A percentile compares a stretch with the other conserved stretches of the same genome.
These are phyloP conservation scores for Zizania latifolia DNA, from an alignment of 176 grass and related monocot genomes.

Conservation along the genomic window DNA sequence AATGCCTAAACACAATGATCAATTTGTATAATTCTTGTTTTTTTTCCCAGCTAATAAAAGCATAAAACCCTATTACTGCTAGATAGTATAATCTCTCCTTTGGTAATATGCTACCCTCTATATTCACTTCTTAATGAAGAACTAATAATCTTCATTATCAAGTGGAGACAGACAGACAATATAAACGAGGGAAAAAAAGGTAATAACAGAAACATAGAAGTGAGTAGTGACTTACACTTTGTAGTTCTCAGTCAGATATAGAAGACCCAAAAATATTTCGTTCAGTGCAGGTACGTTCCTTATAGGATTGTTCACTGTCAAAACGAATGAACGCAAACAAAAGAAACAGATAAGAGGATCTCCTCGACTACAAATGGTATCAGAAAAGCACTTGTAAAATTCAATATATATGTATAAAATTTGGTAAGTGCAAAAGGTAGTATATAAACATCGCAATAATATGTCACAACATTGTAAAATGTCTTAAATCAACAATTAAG, in stretches of 20 bases:
- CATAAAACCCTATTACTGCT: background rate
- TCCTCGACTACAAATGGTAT: background rate
- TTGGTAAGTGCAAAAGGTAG: too few relatives aligned
- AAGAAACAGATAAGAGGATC: background rate
- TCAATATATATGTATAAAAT: too few relatives aligned
- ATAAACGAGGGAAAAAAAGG: background rate
- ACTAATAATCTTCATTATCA: background rate
- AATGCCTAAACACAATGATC: too few relatives aligned
- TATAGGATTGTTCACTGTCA: conserved; percentile 95
- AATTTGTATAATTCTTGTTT: background rate
- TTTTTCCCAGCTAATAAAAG: background rate
- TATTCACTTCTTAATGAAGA: too few relatives aligned
- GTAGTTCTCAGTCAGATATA: conserved; percentile 94
- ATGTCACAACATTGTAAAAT: too few relatives aligned
- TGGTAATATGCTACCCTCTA: background rate
- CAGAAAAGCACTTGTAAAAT: background rate
- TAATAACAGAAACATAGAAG: conserved; percentile 1
- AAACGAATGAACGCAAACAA: conserved; percentile 21
- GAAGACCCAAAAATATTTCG: conserved; percentile 89
- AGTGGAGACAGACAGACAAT: background rate
- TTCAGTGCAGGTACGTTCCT: conserved; percentile 75
- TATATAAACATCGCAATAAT: too few relatives aligned
- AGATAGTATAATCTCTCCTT: background rate
- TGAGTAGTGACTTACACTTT: conserved; percentile 76
- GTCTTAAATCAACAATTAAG: too few relatives aligned